phyloP scores from a whole-genome alignment of 1,139 yeast species.

The Debaryomyces robertsiae region DNA sequence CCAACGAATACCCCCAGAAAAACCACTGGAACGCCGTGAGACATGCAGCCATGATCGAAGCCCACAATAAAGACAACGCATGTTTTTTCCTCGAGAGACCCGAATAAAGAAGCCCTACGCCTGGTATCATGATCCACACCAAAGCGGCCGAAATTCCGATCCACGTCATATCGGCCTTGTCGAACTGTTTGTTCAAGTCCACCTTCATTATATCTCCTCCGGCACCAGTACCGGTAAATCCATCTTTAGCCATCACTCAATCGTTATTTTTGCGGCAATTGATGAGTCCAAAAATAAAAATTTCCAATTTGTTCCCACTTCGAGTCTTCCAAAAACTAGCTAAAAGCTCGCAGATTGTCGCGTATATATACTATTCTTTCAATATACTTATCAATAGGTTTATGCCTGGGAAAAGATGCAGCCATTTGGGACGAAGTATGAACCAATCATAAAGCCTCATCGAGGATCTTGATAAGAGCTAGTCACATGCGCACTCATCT shows the following conservation, averaged over 20 bases:
- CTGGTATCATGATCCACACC: conserved; percentile 95
- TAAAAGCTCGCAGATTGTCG: too few relatives aligned
- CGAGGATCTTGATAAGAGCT: background rate
- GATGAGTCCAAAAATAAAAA: too few relatives aligned
- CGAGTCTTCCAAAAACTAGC: too few relatives aligned
- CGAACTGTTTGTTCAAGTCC: conserved; percentile 74
- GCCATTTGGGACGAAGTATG: background rate
- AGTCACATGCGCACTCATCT: background rate
- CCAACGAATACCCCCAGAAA: conserved; percentile 93
- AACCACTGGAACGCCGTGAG: conserved; percentile 91
- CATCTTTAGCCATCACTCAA: conserved; percentile 5
- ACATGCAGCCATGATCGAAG: conserved; percentile 86
- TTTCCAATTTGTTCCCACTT: too few relatives aligned
- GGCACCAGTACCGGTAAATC: conserved; percentile 23
- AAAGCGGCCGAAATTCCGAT: conserved; percentile 72
- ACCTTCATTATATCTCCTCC: conserved; percentile 80
- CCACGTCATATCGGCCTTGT: conserved; percentile 86
- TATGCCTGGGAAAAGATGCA: too few relatives aligned
- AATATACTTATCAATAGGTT: too few relatives aligned
- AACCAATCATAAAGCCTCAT: background rate
- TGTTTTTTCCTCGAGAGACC: conserved; percentile 93
- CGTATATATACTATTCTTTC: too few relatives aligned
- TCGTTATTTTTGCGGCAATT: conserved; percentile 5
- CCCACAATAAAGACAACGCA: conserved; percentile 88
- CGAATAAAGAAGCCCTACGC: conserved; percentile 86